phyloP scores from a whole-genome alignment of 192 early-diverging fungal species.

The Coemansia sp. region DNA sequence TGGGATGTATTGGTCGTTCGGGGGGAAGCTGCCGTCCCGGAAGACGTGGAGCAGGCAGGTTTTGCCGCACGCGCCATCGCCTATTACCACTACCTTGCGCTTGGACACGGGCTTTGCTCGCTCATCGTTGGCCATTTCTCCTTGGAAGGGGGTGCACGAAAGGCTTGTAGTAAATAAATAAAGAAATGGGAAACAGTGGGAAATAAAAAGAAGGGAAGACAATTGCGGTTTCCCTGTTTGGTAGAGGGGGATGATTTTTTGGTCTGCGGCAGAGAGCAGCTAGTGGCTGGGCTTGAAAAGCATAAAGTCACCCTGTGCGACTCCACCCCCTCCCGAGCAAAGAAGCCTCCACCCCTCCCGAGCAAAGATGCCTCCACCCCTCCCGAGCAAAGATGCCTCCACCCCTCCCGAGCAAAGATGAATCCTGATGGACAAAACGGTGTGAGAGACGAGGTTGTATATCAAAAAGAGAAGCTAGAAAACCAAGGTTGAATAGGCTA shows the following conservation, averaged over 20 bases:
- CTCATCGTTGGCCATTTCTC: background rate
- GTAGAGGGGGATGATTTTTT: no score
- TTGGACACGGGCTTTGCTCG: background rate
- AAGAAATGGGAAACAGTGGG: background rate
- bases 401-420: no score
- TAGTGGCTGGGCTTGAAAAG: no score
- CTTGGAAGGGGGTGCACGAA: no score
- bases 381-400: no score
- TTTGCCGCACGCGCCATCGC: constrained; percentile 90
- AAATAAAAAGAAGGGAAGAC: background rate
- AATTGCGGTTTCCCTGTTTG: background rate
- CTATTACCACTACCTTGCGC: constrained; percentile 84
- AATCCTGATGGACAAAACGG: no score
- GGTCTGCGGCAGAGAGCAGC: no score
- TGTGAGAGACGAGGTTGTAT: no score
- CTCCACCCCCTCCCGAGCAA: no score
- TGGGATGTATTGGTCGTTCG: constrained; percentile 67
- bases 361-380: no score
- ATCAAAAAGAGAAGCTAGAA: background rate
- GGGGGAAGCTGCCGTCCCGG: constrained; percentile 78
- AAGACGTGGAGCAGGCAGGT: constrained; percentile 87
- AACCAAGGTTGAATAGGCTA: constrained; percentile 3
- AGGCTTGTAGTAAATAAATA: background rate
- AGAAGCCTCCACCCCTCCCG: no score
- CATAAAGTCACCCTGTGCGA: no score